phyloP scores from a whole-genome alignment of 73 alveolate species.

The Paraurostyla sp. region DNA sequence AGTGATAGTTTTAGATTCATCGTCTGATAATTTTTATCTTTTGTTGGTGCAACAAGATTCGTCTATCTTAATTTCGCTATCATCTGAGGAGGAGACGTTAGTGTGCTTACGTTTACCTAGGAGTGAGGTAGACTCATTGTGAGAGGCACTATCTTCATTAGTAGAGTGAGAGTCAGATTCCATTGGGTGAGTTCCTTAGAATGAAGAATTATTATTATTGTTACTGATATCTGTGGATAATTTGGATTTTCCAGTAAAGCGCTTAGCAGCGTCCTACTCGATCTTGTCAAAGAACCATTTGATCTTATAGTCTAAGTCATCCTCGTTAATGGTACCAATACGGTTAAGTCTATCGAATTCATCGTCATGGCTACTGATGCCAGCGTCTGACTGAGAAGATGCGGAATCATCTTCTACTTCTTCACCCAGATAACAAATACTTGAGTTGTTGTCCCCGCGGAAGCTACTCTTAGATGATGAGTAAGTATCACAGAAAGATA shows the following conservation, averaged over 20 bases:
- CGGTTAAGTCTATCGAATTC: neutral
- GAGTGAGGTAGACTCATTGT: neutral
- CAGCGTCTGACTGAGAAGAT: slow-evolving; percentile 51
- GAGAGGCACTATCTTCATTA: slow-evolving; percentile 20
- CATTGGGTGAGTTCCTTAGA: neutral
- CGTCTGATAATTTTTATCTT: too few relatives aligned
- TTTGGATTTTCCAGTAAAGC: neutral
- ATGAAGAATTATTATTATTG: neutral
- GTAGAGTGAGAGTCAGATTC: slow-evolving; percentile 42
- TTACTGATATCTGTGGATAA: neutral
- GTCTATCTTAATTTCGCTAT: too few relatives aligned
- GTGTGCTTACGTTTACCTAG: slow-evolving; percentile 10
- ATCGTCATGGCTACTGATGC: slow-evolving; percentile 12
- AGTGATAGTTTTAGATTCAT: too few relatives aligned
- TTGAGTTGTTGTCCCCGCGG: slow-evolving; percentile 34
- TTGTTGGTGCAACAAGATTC: too few relatives aligned
- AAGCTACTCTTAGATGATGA: slow-evolving; percentile 53
- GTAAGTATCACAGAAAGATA: slow-evolving; percentile 12
- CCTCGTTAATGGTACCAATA: neutral
- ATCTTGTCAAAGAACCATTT: slow-evolving; percentile 30
- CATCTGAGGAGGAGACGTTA: neutral
- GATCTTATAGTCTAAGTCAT: slow-evolving; percentile 18
- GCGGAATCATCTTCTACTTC: slow-evolving; percentile 25
- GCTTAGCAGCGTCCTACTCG: slow-evolving; percentile 1
- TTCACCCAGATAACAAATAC: too few relatives aligned